Percentiles rank a stretch among this genome's conserved stretches.
Evolutionary conservation across 768 basidiomycete species (phyloP).

Genomic region (Pulveroboletus sp.): DNA sequence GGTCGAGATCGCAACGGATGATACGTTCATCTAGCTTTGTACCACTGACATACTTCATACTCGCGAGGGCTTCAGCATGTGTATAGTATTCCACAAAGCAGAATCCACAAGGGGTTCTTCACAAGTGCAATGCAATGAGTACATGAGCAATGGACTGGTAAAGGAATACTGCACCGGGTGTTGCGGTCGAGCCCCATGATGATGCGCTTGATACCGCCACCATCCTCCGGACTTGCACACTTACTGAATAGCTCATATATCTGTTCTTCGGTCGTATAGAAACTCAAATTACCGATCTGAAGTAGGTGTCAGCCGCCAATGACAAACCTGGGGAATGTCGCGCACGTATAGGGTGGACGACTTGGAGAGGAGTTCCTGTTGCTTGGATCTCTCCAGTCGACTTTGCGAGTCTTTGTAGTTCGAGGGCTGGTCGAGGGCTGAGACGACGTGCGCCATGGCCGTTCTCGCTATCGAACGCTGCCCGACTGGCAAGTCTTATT

Average conservation of each 20-base stretch:
- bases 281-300: conserved; percentile 89
- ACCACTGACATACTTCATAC: conserved; percentile 93
- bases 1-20: conserved; percentile 95
- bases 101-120: conserved; percentile 87
- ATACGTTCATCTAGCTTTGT: conserved; percentile 98
- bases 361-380: conserved; percentile 75
- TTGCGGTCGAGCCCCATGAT: conserved; percentile 94
- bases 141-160: not conserved
- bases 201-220: conserved; percentile 88
- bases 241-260: conserved; percentile 92
- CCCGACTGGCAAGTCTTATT: not conserved
- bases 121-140: conserved; percentile 11
- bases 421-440: conserved; percentile 86
- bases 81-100: conserved; percentile 98
- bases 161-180: conserved; percentile 52
- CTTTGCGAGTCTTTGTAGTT: conserved; percentile 95
- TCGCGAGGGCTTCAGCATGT: conserved; percentile 87
- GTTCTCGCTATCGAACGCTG: conserved; percentile 7
- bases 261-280: conserved; percentile 94
- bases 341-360: conserved; percentile 90
- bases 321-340: conserved; percentile 13
- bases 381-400: conserved; percentile 71
- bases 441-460: conserved; percentile 81
- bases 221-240: conserved; percentile 81
- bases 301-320: conserved; percentile 15